These are phyloP conservation scores for Neofusicoccum laricinum DNA, from an alignment of 2,329 filamentous ascomycete genomes.

Conservation along the genomic window DNA sequence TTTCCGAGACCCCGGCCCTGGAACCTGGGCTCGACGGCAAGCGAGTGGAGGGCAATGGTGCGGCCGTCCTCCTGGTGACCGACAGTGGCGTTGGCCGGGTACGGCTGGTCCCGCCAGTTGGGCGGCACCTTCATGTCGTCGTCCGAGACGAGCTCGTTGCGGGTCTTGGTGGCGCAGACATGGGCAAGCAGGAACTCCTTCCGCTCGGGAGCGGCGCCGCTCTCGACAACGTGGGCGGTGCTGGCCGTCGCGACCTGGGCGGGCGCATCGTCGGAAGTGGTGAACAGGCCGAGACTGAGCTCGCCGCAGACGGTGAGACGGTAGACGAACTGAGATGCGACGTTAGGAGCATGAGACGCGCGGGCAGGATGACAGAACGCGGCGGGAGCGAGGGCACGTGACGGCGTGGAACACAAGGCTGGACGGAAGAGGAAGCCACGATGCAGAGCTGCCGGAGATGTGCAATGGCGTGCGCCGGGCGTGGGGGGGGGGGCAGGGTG, in stretches of 20 bases:
- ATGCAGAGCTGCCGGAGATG: background rate
- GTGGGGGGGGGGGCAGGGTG: background rate
- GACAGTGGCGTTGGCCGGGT: conserved; percentile 26
- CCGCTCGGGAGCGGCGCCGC: conserved; percentile 54
- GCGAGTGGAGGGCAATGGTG: conserved; percentile 77
- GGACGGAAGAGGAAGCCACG: background rate
- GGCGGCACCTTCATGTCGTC: conserved; percentile 70
- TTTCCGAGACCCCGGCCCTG: conserved; percentile 72
- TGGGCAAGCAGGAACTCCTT: conserved; percentile 71
- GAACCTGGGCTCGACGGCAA: conserved; percentile 74
- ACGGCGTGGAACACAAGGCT: background rate
- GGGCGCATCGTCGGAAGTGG: conserved; percentile 50
- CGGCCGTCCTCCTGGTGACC: conserved; percentile 72
- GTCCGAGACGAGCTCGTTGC: conserved; percentile 64
- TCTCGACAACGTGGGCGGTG: conserved; percentile 57
- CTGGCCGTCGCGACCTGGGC: conserved; percentile 51
- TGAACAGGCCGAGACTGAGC: conserved; percentile 77
- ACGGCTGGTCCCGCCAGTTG: conserved; percentile 56
- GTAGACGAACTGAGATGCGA: conserved; percentile 63
- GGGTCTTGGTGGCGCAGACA: conserved; percentile 71
- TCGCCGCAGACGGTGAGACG: conserved; percentile 72
- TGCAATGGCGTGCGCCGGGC: background rate
- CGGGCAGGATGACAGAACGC: background rate
- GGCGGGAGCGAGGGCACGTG: background rate
- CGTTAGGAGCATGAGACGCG: background rate